Evolutionary conservation across 352 stramenopile species (phyloP).

Genomic region (Globisporangium perplexum): DNA sequence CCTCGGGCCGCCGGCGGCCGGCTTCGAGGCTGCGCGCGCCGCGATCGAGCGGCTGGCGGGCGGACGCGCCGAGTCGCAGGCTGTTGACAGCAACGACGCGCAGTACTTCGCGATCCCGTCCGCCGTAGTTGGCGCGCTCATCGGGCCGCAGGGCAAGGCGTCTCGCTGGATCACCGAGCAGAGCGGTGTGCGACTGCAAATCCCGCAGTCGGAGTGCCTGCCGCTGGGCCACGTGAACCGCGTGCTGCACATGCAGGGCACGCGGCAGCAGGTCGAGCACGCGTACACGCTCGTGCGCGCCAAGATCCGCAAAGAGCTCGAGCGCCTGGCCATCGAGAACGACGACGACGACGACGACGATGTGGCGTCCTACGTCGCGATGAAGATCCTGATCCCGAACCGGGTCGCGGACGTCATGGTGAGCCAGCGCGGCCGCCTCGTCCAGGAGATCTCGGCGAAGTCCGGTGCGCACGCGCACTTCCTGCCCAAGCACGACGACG

Average conservation of each 20-base stretch:
- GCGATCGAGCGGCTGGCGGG: slow-evolving; percentile 37
- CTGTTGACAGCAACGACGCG: slow-evolving; percentile 24
- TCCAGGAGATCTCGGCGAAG: slow-evolving; percentile 51
- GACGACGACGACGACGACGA: neutral
- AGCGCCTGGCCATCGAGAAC: slow-evolving; percentile 11
- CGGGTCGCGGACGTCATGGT: slow-evolving; percentile 45
- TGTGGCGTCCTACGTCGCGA: slow-evolving; percentile 21
- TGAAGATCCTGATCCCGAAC: slow-evolving; percentile 44
- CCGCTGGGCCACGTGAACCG: slow-evolving; percentile 58
- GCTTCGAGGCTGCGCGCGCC: slow-evolving; percentile 28
- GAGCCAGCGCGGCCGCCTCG: slow-evolving; percentile 34
- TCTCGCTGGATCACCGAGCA: slow-evolving; percentile 36
- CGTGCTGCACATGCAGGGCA: slow-evolving; percentile 60
- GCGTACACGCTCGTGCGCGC: slow-evolving; percentile 24
- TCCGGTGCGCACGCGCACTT: slow-evolving; percentile 46
- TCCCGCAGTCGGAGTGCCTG: slow-evolving; percentile 40
- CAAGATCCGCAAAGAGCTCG: slow-evolving; percentile 34
- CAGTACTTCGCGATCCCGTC: slow-evolving; percentile 69
- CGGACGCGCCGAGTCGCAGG: slow-evolving; percentile 25
- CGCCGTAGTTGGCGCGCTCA: slow-evolving; percentile 36
- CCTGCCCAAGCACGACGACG: slow-evolving; percentile 26
- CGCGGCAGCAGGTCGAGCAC: slow-evolving; percentile 32
- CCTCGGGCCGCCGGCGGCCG: slow-evolving; percentile 19
- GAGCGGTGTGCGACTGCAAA: slow-evolving; percentile 51
- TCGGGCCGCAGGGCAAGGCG: slow-evolving; percentile 34